Evolutionary conservation across 768 basidiomycete genomes (phyloP).

Genomic region (Dioszegia crocea): DNA sequence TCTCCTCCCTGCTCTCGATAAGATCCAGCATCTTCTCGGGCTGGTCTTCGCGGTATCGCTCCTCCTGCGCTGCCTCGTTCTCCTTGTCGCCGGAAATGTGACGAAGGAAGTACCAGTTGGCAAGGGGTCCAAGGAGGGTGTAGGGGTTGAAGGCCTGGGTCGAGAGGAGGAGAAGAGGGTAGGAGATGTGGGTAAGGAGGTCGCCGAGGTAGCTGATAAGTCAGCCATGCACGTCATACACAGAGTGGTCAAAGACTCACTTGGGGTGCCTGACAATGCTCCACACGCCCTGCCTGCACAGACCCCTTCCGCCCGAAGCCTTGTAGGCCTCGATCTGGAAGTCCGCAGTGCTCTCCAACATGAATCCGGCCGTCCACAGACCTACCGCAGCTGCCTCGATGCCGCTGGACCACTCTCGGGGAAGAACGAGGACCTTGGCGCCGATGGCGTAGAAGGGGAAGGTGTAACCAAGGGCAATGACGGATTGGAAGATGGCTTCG

Average conservation of each 20-base stretch:
- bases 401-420: background rate
- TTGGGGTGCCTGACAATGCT: slow-evolving; percentile 40
- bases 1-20: slow-evolving; percentile 20
- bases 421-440: slow-evolving; percentile 6
- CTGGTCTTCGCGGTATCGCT: slow-evolving; percentile 17
- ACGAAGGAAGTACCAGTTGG: slow-evolving; percentile 32
- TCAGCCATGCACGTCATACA: background rate
- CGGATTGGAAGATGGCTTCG: slow-evolving; percentile 29
- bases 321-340: slow-evolving; percentile 16
- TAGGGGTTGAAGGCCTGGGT: slow-evolving; percentile 30
- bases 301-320: slow-evolving; percentile 2
- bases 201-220: slow-evolving; percentile 32
- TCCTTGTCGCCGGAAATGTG: slow-evolving; percentile 36
- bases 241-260: slow-evolving; percentile 13
- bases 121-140: slow-evolving; percentile 31
- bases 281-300: slow-evolving; percentile 29
- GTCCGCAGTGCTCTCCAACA: slow-evolving; percentile 27
- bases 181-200: slow-evolving; percentile 23
- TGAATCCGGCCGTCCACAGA: slow-evolving; percentile 23
- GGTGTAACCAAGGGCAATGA: slow-evolving; percentile 32
- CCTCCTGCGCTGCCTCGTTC: slow-evolving; percentile 27
- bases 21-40: slow-evolving; percentile 22
- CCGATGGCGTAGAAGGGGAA: slow-evolving; percentile 21
- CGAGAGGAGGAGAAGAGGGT: slow-evolving; percentile 31
- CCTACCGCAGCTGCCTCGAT: slow-evolving; percentile 22